These are phyloP conservation scores for Cercospora sp. DNA, from an alignment of 2,329 filamentous ascomycete species.

Conservation along the genomic window DNA sequence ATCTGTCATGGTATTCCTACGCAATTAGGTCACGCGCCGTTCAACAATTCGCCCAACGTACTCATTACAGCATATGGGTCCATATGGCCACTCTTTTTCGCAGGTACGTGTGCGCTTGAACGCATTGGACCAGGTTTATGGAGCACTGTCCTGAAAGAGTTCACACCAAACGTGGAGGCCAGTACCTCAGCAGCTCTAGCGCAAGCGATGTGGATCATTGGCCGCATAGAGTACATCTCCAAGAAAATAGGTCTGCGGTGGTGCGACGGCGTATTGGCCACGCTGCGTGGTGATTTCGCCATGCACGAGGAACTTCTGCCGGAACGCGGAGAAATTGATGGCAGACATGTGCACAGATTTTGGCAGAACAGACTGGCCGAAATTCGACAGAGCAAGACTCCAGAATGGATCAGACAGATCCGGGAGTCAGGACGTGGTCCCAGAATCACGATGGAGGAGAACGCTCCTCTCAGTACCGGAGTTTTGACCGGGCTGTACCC, in stretches of 20 bases:
- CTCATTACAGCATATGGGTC: conserved; percentile 35
- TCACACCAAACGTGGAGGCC: conserved; percentile 10
- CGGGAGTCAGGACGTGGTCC: conserved; percentile 21
- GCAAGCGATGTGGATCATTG: conserved; percentile 36
- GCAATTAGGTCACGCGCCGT: conserved; percentile 34
- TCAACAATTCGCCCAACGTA: conserved; percentile 28
- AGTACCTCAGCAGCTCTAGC: conserved; percentile 28
- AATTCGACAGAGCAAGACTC: conserved; percentile 6
- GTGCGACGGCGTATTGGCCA: conserved; percentile 36
- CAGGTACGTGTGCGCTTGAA: conserved; percentile 36
- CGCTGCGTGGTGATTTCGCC: conserved; percentile 34
- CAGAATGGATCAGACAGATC: conserved; percentile 21
- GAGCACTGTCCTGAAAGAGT: conserved; percentile 13
- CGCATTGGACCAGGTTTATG: conserved; percentile 26
- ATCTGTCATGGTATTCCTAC: conserved; percentile 34
- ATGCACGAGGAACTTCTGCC: conserved; percentile 24
- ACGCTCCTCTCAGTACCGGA: conserved; percentile 14
- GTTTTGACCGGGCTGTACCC: conserved; percentile 1
- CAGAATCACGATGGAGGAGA: conserved; percentile 20
- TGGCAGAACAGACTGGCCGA: conserved; percentile 15
- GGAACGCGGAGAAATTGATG: conserved; percentile 8
- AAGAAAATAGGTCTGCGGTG: conserved; percentile 32
- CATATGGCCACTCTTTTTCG: conserved; percentile 40
- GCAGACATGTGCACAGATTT: conserved; percentile 2
- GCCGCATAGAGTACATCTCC: conserved; percentile 35